Evolutionary conservation across 2,329 filamentous ascomycete genomes (phyloP).

Genomic region (Diaporthe caulivora): DNA sequence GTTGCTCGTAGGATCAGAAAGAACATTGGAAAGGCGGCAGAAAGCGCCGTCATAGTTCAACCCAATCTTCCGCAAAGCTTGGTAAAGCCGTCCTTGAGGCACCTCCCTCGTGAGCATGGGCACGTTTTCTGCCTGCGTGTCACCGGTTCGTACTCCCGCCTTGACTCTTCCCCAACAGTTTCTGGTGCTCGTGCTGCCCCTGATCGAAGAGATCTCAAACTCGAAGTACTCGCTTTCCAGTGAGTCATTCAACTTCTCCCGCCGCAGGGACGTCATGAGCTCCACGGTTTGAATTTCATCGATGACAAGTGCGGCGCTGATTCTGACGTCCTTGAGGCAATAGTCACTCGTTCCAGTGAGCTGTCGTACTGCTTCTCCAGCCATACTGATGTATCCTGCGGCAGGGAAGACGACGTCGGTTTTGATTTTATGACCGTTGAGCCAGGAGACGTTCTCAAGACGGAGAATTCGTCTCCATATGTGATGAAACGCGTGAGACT

Average conservation of each 20-base stretch:
- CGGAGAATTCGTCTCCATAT: background rate
- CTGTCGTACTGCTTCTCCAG: background rate
- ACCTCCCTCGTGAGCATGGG: background rate
- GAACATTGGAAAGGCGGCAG: background rate
- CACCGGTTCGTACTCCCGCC: background rate
- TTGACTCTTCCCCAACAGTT: background rate
- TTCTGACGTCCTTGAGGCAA: background rate
- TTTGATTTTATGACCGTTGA: background rate
- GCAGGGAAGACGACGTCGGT: background rate
- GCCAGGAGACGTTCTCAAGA: background rate
- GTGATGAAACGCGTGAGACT: background rate
- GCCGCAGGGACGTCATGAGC: background rate
- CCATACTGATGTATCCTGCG: background rate
- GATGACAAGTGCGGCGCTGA: background rate
- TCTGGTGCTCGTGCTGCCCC: background rate
- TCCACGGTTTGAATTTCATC: background rate
- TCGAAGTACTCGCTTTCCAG: background rate
- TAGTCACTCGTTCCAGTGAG: background rate
- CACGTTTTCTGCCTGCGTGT: background rate
- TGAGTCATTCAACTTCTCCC: background rate
- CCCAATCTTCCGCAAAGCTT: background rate
- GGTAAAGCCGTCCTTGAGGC: background rate
- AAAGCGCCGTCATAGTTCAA: background rate
- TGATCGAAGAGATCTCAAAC: background rate
- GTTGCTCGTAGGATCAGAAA: background rate